Evolutionary conservation across 208 protist genomes (phyloP), one percentile per base, ranked within the genome.

Genomic region (Balamuthia mandrillaris): DNA sequence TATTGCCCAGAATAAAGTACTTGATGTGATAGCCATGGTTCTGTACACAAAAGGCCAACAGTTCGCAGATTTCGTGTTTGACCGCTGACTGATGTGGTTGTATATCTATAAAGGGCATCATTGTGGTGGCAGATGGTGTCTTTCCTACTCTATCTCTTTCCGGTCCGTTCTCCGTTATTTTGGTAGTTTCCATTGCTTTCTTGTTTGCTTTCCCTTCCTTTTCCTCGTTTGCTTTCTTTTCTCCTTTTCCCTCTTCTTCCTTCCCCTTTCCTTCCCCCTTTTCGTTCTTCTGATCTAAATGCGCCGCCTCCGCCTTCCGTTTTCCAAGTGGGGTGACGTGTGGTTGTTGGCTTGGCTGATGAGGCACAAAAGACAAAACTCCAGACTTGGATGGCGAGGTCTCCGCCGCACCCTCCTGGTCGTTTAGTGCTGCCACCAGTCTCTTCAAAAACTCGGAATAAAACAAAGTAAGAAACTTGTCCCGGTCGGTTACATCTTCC

Each of bases 1-100:
- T 81, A 41, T 85, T 87, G 45, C 74, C 42, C 51, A 90, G 75
- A n/a, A 90, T 90, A 56, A 89, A 90, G 60, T 87, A 88, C 81
- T 88, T 90, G 81, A 90, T 87, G n/a, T 87, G 86, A 39, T 87
- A 88, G n/a, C 81, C 58, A 78, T 90, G 88, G 74, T 87, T 29
- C 16, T 61, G 58, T 24, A 90, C 63, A 82, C 83, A 92, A 54
- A 88, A 90, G 29, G 81, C 83, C 39, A 92, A 74, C 27, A 92
- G 75, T 35, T 92, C 89, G 49, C 81, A 86, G 1, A 90, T 47
- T 42, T 90, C 63, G 18, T 87, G 49, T 56, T 79, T 39, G 41
- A 37, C 52, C 35, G 84, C 60, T 6, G 58, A 21, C 33, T 65
- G 33, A 63, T 41, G 31, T n/a, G n/a, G n/a, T n/a, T n/a, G n/a